Evolutionary conservation across 2,329 filamentous ascomycete species (phyloP).

Genomic region (Hansfordia pulvinata): DNA sequence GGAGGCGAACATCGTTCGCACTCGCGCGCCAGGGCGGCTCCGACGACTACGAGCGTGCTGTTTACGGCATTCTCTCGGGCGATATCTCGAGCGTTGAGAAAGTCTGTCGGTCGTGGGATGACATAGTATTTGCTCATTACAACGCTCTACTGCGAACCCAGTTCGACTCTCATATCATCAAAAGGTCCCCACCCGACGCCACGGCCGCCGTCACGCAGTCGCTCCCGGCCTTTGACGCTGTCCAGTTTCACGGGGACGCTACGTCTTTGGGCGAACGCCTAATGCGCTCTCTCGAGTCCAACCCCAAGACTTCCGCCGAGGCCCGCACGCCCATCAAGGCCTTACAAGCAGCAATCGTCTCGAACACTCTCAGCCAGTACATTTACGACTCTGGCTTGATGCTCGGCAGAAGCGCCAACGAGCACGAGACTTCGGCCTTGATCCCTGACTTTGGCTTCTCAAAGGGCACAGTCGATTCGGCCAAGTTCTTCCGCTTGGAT

Average conservation of each 20-base stretch:
- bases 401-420: constrained; percentile 33
- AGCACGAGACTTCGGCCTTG: constrained; percentile 24
- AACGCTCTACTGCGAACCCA: constrained; percentile 72
- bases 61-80: constrained; percentile 82
- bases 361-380: constrained; percentile 42
- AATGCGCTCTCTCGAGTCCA: constrained; percentile 44
- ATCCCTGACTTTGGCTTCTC: constrained; percentile 22
- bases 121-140: constrained; percentile 76
- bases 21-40: constrained; percentile 55
- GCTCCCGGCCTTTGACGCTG: constrained; percentile 50
- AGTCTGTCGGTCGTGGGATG: constrained; percentile 71
- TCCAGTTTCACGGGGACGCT: constrained; percentile 46
- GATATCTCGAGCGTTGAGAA: constrained; percentile 66
- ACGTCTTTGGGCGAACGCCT: constrained; percentile 40
- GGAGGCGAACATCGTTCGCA: constrained; percentile 66
- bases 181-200: constrained; percentile 36
- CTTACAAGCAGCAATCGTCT: constrained; percentile 63
- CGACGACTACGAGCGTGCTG: constrained; percentile 72
- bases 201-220: constrained; percentile 40
- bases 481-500: constrained; percentile 37
- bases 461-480: constrained; percentile 21
- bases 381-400: constrained; percentile 44
- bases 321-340: constrained; percentile 56
- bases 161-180: constrained; percentile 58
- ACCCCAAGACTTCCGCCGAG: constrained; percentile 41